Conservation (phyloP, 768 basidiomycete species). For the Pisolithus microcarpus region DNA sequence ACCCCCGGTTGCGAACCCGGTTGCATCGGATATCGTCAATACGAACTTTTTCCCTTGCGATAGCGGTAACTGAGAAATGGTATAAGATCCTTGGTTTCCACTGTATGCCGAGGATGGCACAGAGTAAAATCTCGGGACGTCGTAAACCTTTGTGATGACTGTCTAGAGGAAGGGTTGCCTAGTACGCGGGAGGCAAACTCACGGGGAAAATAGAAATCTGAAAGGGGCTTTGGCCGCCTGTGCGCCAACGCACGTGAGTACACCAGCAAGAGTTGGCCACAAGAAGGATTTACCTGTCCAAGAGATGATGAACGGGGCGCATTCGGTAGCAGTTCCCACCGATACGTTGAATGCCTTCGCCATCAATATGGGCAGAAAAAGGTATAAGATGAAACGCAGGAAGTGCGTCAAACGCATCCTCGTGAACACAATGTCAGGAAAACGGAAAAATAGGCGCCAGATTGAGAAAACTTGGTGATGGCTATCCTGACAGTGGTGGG, state of each 20-base stretch:
- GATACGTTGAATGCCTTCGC: slow-evolving; percentile 39
- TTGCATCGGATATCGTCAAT: slow-evolving; percentile 64
- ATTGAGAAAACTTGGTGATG: not conserved
- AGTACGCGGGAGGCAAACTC: slow-evolving; percentile 12
- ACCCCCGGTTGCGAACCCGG: slow-evolving; percentile 64
- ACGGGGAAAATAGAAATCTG: slow-evolving; percentile 45
- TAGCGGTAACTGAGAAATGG: slow-evolving; percentile 38
- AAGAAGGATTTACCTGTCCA: slow-evolving; percentile 48
- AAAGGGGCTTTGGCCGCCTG: slow-evolving; percentile 56
- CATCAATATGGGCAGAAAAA: slow-evolving; percentile 15
- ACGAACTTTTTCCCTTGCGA: slow-evolving; percentile 35
- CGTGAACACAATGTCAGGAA: slow-evolving; percentile 11
- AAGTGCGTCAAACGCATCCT: slow-evolving; percentile 22
- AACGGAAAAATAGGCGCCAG: slow-evolving; percentile 1
- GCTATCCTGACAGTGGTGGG: too few species aligned
- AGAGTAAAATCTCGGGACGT: slow-evolving; percentile 44
- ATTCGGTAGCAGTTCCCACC: slow-evolving; percentile 48
- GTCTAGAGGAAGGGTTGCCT: slow-evolving; percentile 1
- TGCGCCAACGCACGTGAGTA: not conserved
- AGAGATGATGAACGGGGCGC: slow-evolving; percentile 51
- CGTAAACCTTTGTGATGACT: slow-evolving; percentile 39
- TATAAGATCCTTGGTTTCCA: slow-evolving; percentile 48
- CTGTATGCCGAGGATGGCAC: slow-evolving; percentile 50
- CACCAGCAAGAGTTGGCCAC: not conserved
- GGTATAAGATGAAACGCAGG: slow-evolving; percentile 15